Evolutionary conservation across 768 basidiomycete genomes (phyloP), one percentile per base, ranked within the genome.

Genomic region (Tephrocybe sp.): DNA sequence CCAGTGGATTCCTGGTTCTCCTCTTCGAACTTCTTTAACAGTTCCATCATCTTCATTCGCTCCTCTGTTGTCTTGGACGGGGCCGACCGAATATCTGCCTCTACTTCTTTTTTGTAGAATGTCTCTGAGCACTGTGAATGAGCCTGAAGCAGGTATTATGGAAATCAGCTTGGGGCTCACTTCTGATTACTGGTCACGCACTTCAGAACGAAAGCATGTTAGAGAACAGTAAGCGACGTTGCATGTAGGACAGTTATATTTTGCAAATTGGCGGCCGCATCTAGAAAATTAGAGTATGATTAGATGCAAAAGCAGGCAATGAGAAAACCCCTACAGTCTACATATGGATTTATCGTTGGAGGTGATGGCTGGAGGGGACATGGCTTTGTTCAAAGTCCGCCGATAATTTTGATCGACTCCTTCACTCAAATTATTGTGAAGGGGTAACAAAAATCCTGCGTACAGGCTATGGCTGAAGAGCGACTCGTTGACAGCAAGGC

Each of bases 191-290:
- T 44, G 38, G 49, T 49, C 23, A 64, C 78, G 54, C 66, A 87
- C 87, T 68, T 80, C 72, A 23, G 86, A 85, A 39, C 85, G 82
- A 69, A 90, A 94, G 68, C 92, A 94, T 10, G 72, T 69, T 26
- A 92, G 65, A 22, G 88, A 88, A 68, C 92, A 94, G 60, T 93
- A 93, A 0, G 79, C 78, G 22, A 86, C 69, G 60, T 92, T 92
- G 69, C 92, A 94, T 30, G 74, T 75, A 19, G 92, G 87, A 56
- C 92, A 94, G 0, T 83, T 85, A 66, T 94, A 94, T 61, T 83
- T 85, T 14, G 88, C 79, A 56, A 88, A 77, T 59, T 89, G 85
- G 60, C 87, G 75, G 30, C 73, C 76, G 70, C 90, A 93, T 59
- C 90, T 93, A 22, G 7, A 46, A 10, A 14, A 34, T 26, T 1